Evolutionary conservation across 208 protist genomes (phyloP).

Genomic region (Histomonas meleagridis): DNA sequence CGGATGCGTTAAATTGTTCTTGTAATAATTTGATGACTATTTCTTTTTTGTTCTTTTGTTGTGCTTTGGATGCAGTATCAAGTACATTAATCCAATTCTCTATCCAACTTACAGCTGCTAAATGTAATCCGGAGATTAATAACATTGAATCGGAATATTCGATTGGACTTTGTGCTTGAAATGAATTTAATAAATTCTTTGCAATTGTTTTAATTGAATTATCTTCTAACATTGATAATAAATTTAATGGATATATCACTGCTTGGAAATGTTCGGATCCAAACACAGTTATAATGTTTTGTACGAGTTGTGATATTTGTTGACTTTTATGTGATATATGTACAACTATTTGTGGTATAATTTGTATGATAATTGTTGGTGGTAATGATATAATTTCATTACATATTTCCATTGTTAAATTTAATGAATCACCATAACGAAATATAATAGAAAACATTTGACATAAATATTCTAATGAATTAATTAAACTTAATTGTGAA

Average conservation of each 20-base stretch:
- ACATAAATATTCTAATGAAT: not conserved
- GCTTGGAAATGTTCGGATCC: not conserved
- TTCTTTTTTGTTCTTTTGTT: not conserved
- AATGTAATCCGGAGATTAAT: not conserved
- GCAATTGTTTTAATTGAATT: not conserved
- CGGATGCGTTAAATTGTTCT: not conserved
- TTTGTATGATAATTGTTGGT: not conserved
- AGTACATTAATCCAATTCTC: not conserved
- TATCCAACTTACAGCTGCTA: not conserved
- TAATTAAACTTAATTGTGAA: not conserved
- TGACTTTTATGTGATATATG: not conserved
- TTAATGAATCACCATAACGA: not conserved
- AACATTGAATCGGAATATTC: not conserved
- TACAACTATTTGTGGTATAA: constrained; percentile 2
- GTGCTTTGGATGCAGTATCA: not conserved
- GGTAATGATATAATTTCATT: not conserved
- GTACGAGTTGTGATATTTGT: not conserved
- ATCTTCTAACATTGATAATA: not conserved
- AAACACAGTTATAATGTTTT: not conserved
- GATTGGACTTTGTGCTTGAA: not conserved
- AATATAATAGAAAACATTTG: not conserved
- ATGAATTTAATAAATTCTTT: not conserved
- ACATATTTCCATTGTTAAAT: not conserved
- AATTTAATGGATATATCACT: not conserved
- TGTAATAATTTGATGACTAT: not conserved